These are phyloP conservation scores for Hypomyces perniciosus DNA, from an alignment of 2,329 filamentous ascomycete species.

Conservation along the genomic window DNA sequence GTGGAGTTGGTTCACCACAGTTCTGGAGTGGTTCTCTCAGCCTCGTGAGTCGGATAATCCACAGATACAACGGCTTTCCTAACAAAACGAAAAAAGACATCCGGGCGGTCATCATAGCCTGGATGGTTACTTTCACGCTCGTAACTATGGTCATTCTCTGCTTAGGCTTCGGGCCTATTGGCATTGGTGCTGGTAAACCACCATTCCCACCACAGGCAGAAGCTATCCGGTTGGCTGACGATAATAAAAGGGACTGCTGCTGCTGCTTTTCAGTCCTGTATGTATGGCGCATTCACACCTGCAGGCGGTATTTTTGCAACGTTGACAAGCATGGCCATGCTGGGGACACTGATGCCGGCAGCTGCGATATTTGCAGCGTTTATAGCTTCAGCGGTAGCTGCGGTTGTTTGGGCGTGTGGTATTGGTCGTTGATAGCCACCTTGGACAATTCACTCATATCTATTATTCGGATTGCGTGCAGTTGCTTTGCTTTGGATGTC, in stretches of 20 bases:
- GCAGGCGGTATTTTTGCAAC: constrained; percentile 9
- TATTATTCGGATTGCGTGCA: too few relatives aligned
- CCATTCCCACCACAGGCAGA: not conserved
- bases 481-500: too few relatives aligned
- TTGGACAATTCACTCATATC: too few relatives aligned
- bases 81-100: not conserved
- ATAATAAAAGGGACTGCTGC: constrained; percentile 6
- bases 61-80: not conserved
- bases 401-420: constrained; percentile 1
- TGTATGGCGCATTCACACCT: constrained; percentile 10
- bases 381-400: constrained; percentile 1
- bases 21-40: constrained; percentile 5
- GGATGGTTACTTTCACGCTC: constrained; percentile 7
- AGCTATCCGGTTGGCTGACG: not conserved
- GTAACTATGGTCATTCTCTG: constrained; percentile 7
- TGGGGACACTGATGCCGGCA: constrained; percentile 9
- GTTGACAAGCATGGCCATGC: constrained; percentile 9
- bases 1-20: too few relatives aligned
- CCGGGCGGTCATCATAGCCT: constrained; percentile 3
- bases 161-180: constrained; percentile 8
- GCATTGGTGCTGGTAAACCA: constrained; percentile 9
- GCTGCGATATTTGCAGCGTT: constrained; percentile 3
- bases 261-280: constrained; percentile 8
- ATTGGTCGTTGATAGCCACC: not conserved
- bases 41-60: not conserved